Base-by-base conservation (phyloP, 352 stramenopile genomes). In the Phytopythium chamaehyphon region DNA sequence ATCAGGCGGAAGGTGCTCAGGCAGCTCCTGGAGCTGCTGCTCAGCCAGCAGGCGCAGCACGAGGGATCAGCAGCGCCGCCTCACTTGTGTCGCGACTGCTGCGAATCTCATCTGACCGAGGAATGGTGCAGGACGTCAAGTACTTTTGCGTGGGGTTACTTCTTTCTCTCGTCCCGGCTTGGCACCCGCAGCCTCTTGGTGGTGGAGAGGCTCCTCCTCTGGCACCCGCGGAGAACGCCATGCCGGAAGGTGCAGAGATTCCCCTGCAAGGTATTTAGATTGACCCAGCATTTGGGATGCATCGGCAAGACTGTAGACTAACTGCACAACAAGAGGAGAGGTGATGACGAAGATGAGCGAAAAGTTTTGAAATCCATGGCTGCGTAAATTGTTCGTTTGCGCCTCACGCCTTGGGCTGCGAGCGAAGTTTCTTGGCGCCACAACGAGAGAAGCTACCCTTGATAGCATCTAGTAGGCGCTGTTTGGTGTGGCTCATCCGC, bases 61-160 rank as follows among this genome's bases (percentile, higher is more conserved):
- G 47, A 36, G 51, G 35, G 43, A 53, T 51, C 10, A 53, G 49
- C 15, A 59, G 49, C 10, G 59, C 49, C 22, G 62, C 66, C 37
- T 54, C 47, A 3, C 56, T 61, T 2, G 39, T 88, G 40, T 60
- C 67, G 35, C 79, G 68, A 15, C 65, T 88, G 31, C 46, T 94
- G 28, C 81, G 73, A 15, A 90, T 94, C 40, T 83, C 83, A 2
- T 62, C 77, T 8, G 81, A 94, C 54, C 75, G 73, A 12, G 84
- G 84, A 7, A 59, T 90, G 18, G 46, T 82, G 1, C 76, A 89
- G 23, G 84, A 94, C 52, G 51, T 94, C 26, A 84, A 86, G 55
- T 90, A 81, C 53, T 94, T 94, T 55, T 36, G 90, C 51, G 66
- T 73, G n/a, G 81, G 77, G 4, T 59, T 94, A 19, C 21, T 94